Conservation (phyloP, 192 early-diverging fungal genomes). For the Backusella mclennaniae region DNA sequence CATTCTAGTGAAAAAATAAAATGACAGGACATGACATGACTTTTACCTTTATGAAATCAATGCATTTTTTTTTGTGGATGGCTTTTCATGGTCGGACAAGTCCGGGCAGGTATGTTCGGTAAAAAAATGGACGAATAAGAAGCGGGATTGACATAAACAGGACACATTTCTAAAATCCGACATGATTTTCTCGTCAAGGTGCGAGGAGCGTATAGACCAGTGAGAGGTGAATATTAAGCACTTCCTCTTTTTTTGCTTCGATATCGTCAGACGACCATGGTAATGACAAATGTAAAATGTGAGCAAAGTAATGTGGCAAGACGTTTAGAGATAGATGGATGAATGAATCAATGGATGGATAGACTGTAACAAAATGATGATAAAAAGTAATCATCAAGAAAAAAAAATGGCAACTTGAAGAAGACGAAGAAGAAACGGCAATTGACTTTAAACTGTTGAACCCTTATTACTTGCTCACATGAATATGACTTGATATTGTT, state of each 20-base stretch:
- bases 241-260: constrained; percentile 5
- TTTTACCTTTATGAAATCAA: not conserved
- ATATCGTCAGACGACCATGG: constrained; percentile 9
- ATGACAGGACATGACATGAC: too few relatives aligned
- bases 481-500: not conserved
- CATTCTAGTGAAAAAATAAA: too few relatives aligned
- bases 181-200: not conserved
- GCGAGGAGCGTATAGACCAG: not conserved
- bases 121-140: not conserved
- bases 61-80: not conserved
- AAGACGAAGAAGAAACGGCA: not conserved
- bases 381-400: not conserved
- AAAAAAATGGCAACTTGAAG: not conserved
- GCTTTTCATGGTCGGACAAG: not conserved
- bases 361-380: not conserved
- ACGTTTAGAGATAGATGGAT: not conserved
- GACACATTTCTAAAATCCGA: not conserved
- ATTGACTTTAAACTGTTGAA: not conserved
- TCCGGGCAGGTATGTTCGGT: not conserved
- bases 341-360: not conserved
- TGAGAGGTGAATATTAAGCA: not conserved
- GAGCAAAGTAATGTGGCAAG: not conserved
- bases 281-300: not conserved
- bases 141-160: not conserved
- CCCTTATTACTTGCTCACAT: not conserved